phyloP scores from a whole-genome alignment of 371 early-diverging fungal genomes.

The Coemansia sp. region DNA sequence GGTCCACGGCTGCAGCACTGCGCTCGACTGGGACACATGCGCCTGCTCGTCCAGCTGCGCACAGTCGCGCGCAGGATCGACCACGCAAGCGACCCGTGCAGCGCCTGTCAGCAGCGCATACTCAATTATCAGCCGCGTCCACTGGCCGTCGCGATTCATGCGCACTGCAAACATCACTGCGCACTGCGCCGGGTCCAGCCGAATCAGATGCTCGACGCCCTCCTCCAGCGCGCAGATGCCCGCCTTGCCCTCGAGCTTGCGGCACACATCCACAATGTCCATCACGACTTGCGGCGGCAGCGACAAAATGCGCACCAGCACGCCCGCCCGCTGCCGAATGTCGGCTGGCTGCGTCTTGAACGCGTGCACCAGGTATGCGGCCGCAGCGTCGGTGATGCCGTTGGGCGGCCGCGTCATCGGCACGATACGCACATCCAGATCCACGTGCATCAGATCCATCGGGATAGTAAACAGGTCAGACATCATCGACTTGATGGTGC shows the following conservation, averaged over 20 bases:
- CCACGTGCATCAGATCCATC: constrained; percentile 28
- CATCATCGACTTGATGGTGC: constrained; percentile 11
- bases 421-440: constrained; percentile 44
- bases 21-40: neutral
- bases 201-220: constrained; percentile 34
- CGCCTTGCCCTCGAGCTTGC: constrained; percentile 23
- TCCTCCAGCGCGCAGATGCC: constrained; percentile 16
- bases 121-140: constrained; percentile 17
- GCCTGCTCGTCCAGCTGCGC: neutral
- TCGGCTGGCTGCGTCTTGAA: constrained; percentile 30
- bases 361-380: constrained; percentile 14
- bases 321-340: constrained; percentile 36
- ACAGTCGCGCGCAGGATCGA: constrained; percentile 6
- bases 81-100: constrained; percentile 12
- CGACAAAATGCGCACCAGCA: constrained; percentile 39
- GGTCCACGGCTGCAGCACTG: constrained; percentile 20
- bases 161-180: constrained; percentile 19
- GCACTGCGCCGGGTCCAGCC: constrained; percentile 18
- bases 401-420: constrained; percentile 44
- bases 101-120: constrained; percentile 33
- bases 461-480: constrained; percentile 31
- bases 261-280: constrained; percentile 35
- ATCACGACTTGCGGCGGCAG: constrained; percentile 45
- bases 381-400: constrained; percentile 43
- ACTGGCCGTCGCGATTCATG: constrained; percentile 7